Conservation (phyloP, 768 basidiomycete genomes). For the Boletus huronensis region DNA sequence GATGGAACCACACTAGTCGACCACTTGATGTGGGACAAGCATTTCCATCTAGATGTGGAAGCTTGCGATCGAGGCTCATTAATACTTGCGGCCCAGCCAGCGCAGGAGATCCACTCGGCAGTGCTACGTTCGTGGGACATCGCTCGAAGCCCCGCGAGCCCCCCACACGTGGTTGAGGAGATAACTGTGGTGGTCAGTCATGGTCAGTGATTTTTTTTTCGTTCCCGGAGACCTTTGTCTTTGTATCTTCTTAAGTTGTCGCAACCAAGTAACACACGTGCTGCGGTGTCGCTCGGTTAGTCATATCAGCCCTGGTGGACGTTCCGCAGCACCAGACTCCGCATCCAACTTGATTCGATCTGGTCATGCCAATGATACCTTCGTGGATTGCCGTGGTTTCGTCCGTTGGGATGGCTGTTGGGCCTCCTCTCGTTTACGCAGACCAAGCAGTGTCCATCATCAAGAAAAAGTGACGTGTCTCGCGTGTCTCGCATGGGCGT, state of each 20-base stretch:
- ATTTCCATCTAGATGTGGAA: constrained; percentile 11
- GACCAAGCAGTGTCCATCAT: constrained; percentile 83
- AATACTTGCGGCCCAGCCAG: constrained; percentile 4
- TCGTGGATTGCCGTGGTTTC: constrained; percentile 68
- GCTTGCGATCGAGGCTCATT: constrained; percentile 17
- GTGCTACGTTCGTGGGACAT: constrained; percentile 4
- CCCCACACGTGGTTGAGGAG: not conserved
- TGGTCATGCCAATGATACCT: constrained; percentile 33
- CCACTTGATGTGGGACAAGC: constrained; percentile 12
- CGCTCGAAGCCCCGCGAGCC: constrained; percentile 7
- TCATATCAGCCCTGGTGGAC: constrained; percentile 2
- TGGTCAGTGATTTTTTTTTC: not conserved
- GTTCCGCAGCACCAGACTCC: constrained; percentile 4
- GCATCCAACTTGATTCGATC: not conserved
- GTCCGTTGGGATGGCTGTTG: constrained; percentile 80
- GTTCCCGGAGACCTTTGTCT: not conserved
- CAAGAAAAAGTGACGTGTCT: constrained; percentile 55
- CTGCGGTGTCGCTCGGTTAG: constrained; percentile 11
- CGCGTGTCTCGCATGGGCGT: not conserved
- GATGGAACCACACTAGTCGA: not conserved
- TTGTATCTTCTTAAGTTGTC: too few species aligned
- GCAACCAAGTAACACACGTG: constrained; percentile 2
- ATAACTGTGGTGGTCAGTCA: not conserved
- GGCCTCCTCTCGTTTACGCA: constrained; percentile 79
- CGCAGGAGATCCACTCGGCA: constrained; percentile 4